Evolutionary conservation across 108 stramenopile species (phyloP).

Genomic region (Nannochloropsis gaditana): DNA sequence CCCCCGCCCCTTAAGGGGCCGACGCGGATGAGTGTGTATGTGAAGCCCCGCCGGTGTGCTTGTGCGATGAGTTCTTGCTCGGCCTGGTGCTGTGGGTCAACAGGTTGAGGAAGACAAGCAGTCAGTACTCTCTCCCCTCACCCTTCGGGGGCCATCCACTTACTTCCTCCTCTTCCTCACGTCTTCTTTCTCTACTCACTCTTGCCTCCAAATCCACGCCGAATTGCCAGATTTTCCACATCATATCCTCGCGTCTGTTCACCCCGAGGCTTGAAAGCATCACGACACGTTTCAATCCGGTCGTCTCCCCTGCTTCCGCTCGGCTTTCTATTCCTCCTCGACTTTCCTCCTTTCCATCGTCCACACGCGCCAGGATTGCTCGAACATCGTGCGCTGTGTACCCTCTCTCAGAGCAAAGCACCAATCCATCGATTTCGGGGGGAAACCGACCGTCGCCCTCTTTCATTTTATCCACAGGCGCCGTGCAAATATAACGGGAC

Average conservation of each 20-base stretch:
- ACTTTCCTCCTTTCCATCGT: neutral
- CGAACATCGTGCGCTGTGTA: neutral
- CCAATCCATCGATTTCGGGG: neutral
- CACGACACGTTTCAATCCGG: neutral
- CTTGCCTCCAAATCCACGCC: neutral
- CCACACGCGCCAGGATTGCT: neutral
- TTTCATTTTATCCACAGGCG: neutral
- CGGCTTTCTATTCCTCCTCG: neutral
- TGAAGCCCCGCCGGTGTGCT: neutral
- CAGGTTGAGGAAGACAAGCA: too few relatives aligned
- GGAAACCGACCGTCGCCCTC: neutral
- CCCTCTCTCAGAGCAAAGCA: neutral
- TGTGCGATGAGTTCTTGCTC: neutral
- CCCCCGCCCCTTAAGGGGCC: neutral
- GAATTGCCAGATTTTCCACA: neutral
- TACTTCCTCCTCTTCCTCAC: too few relatives aligned
- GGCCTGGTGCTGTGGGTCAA: neutral
- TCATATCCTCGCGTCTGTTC: neutral
- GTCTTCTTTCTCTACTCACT: neutral
- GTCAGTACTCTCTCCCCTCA: too few relatives aligned
- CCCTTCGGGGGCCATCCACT: too few relatives aligned
- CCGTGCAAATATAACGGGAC: neutral
- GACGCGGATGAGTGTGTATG: neutral
- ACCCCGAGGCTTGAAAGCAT: slow-evolving; percentile 3
- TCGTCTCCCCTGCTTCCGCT: neutral